Evolutionary conservation across 2,329 filamentous ascomycete genomes (phyloP).

Genomic region (Fusarium heterosporum): DNA sequence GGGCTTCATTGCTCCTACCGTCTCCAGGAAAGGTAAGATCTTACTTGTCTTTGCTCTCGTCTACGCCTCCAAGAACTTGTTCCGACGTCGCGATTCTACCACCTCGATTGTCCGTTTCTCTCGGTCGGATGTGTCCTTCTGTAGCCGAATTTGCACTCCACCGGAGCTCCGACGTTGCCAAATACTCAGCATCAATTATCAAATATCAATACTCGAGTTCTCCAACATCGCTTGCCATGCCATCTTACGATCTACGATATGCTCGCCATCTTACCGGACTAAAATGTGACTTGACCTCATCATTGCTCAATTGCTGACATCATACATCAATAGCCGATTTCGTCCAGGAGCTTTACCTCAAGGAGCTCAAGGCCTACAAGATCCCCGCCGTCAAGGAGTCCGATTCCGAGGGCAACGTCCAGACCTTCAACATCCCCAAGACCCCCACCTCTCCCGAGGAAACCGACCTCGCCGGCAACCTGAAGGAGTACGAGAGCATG

Average conservation of each 20-base stretch:
- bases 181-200: slow-evolving; percentile 13
- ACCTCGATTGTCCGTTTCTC: slow-evolving; percentile 23
- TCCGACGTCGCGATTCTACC: slow-evolving; percentile 11
- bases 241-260: not conserved
- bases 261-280: not conserved
- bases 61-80: not conserved
- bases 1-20: slow-evolving; percentile 70
- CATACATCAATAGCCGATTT: slow-evolving; percentile 78
- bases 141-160: slow-evolving; percentile 48
- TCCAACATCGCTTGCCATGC: not conserved
- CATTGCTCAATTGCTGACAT: slow-evolving; percentile 45
- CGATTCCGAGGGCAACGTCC: slow-evolving; percentile 90
- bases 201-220: not conserved
- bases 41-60: slow-evolving; percentile 6
- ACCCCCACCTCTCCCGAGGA: slow-evolving; percentile 92
- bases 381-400: slow-evolving; percentile 81
- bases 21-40: slow-evolving; percentile 70
- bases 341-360: slow-evolving; percentile 97
- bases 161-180: slow-evolving; percentile 47
- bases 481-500: slow-evolving; percentile 95
- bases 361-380: slow-evolving; percentile 97
- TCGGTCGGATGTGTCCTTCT: slow-evolving; percentile 38
- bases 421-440: slow-evolving; percentile 84
- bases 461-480: slow-evolving; percentile 87
- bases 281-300: slow-evolving; percentile 6